Percentiles rank a stretch among this genome's conserved stretches.
Evolutionary conservation across 2,329 filamentous ascomycete species (phyloP).

Genomic region (Hymenoscyphus scutula): DNA sequence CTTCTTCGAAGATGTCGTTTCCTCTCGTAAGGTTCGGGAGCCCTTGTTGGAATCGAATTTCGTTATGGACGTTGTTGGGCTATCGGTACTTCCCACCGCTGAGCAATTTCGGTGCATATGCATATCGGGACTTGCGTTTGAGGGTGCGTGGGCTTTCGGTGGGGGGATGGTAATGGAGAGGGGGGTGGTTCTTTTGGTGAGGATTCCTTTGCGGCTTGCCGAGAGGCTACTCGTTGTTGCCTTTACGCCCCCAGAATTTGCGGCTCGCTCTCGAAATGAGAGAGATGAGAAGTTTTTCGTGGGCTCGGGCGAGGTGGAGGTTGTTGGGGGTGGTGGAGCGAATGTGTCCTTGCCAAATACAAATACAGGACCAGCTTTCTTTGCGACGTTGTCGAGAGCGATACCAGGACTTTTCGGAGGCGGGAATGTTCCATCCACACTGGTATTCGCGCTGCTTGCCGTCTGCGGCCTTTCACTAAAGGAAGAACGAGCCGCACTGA

Average conservation of each 20-base stretch:
- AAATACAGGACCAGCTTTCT: neutral
- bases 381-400: neutral
- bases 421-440: conserved; percentile 6
- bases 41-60: no score
- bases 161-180: conserved; percentile 1
- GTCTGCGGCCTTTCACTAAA: conserved; percentile 10
- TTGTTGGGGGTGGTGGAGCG: neutral
- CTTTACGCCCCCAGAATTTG: neutral
- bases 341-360: neutral
- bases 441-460: conserved; percentile 17
- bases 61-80: neutral
- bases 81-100: no score
- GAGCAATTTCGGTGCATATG: no score
- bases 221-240: neutral
- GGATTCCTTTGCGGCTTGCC: neutral
- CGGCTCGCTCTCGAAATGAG: neutral
- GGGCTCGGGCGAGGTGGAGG: neutral
- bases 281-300: neutral
- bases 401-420: conserved; percentile 6
- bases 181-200: neutral
- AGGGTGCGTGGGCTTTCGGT: neutral
- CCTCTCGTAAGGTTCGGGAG: no score
- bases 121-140: neutral
- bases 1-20: no score
- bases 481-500: conserved; percentile 1